Conservation (phyloP, 139 green algal genomes). For the Chlamydomonas urium region DNA sequence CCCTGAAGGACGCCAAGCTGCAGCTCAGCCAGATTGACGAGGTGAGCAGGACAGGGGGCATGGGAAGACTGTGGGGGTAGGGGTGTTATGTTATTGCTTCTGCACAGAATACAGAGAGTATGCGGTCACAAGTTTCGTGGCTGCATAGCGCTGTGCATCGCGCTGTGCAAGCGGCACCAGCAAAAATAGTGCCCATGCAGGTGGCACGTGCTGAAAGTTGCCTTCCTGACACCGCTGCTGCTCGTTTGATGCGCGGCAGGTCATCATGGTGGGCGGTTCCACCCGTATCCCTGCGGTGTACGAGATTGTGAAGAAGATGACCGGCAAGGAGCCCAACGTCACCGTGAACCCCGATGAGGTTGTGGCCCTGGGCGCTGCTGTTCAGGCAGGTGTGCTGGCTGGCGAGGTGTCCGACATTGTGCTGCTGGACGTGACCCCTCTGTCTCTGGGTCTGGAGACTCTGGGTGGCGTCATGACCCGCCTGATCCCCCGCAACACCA, state of each 20-base stretch:
- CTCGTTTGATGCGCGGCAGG: no score
- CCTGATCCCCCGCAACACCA: constrained; percentile 97
- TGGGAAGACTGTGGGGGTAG: constrained; percentile 24
- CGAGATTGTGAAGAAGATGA: constrained; percentile 87
- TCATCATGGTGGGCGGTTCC: constrained; percentile 94
- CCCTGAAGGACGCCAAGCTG: constrained; percentile 93
- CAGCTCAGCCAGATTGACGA: constrained; percentile 82
- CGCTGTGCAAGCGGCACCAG: no score
- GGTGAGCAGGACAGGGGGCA: constrained; percentile 40
- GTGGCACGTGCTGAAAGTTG: no score
- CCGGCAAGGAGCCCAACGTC: constrained; percentile 92
- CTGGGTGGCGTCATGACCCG: constrained; percentile 96
- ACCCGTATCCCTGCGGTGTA: constrained; percentile 96
- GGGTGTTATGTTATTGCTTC: no score
- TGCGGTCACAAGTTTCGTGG: no score
- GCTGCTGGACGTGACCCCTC: constrained; percentile 94
- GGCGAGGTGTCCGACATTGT: constrained; percentile 94
- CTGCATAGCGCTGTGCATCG: no score
- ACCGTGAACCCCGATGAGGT: constrained; percentile 99
- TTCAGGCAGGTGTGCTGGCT: constrained; percentile 74
- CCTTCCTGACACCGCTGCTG: no score
- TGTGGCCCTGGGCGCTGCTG: constrained; percentile 94
- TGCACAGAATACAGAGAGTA: no score
- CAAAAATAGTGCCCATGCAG: no score
- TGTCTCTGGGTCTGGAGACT: constrained; percentile 95